Percentiles rank a stretch among this genome's conserved stretches.
Evolutionary conservation across 1,284 basidiomycete species (phyloP).

Genomic region (Trametes polyzona): DNA sequence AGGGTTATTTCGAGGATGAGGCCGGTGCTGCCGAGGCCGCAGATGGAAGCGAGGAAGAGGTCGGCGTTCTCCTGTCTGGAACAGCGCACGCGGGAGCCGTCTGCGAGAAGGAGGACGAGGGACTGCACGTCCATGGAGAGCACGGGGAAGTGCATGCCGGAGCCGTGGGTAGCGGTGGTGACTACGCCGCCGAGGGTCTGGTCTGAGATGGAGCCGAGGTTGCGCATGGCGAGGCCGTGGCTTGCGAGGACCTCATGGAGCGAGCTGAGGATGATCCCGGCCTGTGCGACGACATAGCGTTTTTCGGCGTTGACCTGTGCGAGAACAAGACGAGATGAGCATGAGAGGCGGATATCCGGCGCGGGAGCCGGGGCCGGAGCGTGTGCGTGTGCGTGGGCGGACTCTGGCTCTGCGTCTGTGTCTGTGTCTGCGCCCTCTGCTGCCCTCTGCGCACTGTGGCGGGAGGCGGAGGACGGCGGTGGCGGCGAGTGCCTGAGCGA

Average conservation of each 20-base stretch:
- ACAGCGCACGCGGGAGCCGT: conserved; percentile 71
- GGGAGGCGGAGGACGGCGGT: not conserved
- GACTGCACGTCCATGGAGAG: conserved; percentile 84
- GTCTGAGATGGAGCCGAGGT: conserved; percentile 96
- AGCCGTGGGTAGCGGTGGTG: conserved; percentile 95
- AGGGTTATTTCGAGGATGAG: conserved; percentile 84
- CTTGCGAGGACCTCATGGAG: conserved; percentile 71
- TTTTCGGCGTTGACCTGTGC: conserved; percentile 75
- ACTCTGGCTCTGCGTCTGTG: too few relatives aligned
- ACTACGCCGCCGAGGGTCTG: conserved; percentile 95
- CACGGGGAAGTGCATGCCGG: conserved; percentile 81
- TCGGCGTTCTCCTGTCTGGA: conserved; percentile 69
- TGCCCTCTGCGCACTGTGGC: conserved; percentile 12
- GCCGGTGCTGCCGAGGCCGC: conserved; percentile 93
- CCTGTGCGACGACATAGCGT: conserved; percentile 71
- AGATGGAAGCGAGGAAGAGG: conserved; percentile 91
- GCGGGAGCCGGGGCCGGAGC: not conserved
- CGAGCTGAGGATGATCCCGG: conserved; percentile 78
- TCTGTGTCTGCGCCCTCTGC: too few relatives aligned
- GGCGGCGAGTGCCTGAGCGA: conserved; percentile 22
- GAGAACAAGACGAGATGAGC: conserved; percentile 7
- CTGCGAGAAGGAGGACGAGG: conserved; percentile 75
- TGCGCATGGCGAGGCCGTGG: conserved; percentile 85
- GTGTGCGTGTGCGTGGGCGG: conserved; percentile 12
- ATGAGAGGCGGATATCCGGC: not conserved